These are phyloP conservation scores for Arthrinium puccinioides DNA, from an alignment of 2,329 filamentous ascomycete species.

Conservation along the genomic window DNA sequence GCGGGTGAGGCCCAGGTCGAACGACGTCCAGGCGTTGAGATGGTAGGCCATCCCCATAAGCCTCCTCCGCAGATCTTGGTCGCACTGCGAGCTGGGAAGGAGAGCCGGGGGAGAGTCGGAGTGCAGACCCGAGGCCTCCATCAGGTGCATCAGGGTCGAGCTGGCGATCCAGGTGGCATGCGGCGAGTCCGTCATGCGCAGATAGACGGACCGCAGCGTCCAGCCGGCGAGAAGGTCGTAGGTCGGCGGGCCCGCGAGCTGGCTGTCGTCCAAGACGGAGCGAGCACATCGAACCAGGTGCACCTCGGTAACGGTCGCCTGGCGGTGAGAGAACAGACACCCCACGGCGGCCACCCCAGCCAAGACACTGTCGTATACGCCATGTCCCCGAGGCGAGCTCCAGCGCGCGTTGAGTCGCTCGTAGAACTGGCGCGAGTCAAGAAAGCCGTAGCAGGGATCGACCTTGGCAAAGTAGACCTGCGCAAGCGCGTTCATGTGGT, in stretches of 20 bases:
- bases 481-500: constrained; percentile 38
- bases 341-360: constrained; percentile 50
- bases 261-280: constrained; percentile 33
- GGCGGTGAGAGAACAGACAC: constrained; percentile 38
- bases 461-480: constrained; percentile 45
- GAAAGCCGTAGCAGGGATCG: constrained; percentile 45
- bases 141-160: constrained; percentile 49
- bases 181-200: constrained; percentile 44
- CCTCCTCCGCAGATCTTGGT: constrained; percentile 31
- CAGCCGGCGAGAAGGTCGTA: constrained; percentile 38
- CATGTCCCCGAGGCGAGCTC: constrained; percentile 18
- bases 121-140: constrained; percentile 45
- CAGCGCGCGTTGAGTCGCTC: constrained; percentile 24
- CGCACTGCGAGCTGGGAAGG: constrained; percentile 16
- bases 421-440: constrained; percentile 24
- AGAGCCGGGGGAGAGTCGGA: constrained; percentile 24
- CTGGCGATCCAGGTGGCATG: constrained; percentile 51
- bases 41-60: constrained; percentile 46
- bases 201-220: constrained; percentile 45
- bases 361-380: constrained; percentile 37
- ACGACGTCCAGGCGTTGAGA: constrained; percentile 52
- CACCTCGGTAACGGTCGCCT: constrained; percentile 32
- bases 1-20: constrained; percentile 48
- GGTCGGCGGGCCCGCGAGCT: constrained; percentile 21
- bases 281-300: constrained; percentile 39